Percentiles rank a stretch among this genome's conserved stretches.
Conservation (phyloP, 139 green algal species). For the Chlamydomonas incerta region DNA sequence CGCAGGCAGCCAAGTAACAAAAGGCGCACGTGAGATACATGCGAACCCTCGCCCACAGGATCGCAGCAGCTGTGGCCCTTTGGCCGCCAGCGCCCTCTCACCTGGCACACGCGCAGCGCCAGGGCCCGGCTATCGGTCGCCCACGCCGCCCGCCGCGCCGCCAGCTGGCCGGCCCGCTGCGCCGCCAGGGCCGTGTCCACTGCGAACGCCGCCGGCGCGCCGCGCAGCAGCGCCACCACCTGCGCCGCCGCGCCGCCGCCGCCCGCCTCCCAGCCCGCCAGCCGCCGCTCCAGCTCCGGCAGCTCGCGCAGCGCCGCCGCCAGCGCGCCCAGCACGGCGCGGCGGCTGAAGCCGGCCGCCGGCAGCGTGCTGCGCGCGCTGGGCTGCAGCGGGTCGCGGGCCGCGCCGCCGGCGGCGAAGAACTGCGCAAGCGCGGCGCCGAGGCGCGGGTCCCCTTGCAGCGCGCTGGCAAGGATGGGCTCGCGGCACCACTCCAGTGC, state of each 20-base stretch:
- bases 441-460: slow-evolving; percentile 20
- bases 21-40: too few relatives aligned
- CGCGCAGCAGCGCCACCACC: slow-evolving; percentile 28
- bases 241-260: neutral
- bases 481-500: slow-evolving; percentile 60
- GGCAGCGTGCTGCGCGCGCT: neutral
- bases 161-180: slow-evolving; percentile 1
- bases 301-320: slow-evolving; percentile 15
- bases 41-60: too few relatives aligned
- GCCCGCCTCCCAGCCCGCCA: neutral
- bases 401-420: slow-evolving; percentile 1
- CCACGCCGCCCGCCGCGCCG: slow-evolving; percentile 42
- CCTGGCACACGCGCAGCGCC: slow-evolving; percentile 26
- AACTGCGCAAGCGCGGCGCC: slow-evolving; percentile 24
- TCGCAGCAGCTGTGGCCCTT: too few relatives aligned
- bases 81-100: too few relatives aligned
- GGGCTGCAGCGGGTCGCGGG: slow-evolving; percentile 40
- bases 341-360: neutral
- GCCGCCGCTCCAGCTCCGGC: slow-evolving; percentile 2
- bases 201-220: neutral
- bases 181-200: slow-evolving; percentile 25
- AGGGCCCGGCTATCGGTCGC: slow-evolving; percentile 4
- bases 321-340: slow-evolving; percentile 18
- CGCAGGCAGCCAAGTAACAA: too few relatives aligned
- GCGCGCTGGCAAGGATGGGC: slow-evolving; percentile 21